A percentile compares a stretch with the other conserved stretches of the same genome.
Conservation (phyloP, 2,329 filamentous ascomycete genomes). For the Talaromyces sp. region DNA sequence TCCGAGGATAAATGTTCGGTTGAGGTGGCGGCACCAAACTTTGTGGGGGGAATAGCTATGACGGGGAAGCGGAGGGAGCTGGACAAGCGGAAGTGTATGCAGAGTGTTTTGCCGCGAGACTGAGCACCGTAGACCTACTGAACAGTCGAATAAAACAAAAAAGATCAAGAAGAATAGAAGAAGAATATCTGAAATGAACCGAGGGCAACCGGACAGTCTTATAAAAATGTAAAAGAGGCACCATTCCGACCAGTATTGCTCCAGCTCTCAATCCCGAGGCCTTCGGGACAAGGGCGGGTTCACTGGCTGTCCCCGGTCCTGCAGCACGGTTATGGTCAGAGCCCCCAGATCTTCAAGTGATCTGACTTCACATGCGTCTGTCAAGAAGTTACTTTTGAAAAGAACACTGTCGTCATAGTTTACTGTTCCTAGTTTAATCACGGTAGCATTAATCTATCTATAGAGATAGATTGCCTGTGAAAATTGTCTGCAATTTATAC, state of each 20-base stretch:
- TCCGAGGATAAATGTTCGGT: constrained; percentile 22
- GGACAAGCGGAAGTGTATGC: constrained; percentile 40
- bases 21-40: constrained; percentile 28
- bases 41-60: constrained; percentile 25
- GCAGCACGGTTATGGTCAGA: constrained; percentile 5
- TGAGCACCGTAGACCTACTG: neutral
- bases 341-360: constrained; percentile 20
- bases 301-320: constrained; percentile 13
- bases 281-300: constrained; percentile 31
- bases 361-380: constrained; percentile 27
- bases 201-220: constrained; percentile 17
- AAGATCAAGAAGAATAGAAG: constrained; percentile 6
- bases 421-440: neutral
- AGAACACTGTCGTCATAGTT: constrained; percentile 23
- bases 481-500: neutral
- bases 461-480: constrained; percentile 17
- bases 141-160: neutral
- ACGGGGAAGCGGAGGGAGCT: constrained; percentile 42
- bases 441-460: neutral
- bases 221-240: constrained; percentile 10
- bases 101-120: constrained; percentile 11
- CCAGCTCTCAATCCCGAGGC: constrained; percentile 26
- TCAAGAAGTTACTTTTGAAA: neutral
- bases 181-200: neutral
- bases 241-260: constrained; percentile 1